Conservation (phyloP, 129 eudicot genomes). For the Pseudognaphalium luteoalbum region DNA sequence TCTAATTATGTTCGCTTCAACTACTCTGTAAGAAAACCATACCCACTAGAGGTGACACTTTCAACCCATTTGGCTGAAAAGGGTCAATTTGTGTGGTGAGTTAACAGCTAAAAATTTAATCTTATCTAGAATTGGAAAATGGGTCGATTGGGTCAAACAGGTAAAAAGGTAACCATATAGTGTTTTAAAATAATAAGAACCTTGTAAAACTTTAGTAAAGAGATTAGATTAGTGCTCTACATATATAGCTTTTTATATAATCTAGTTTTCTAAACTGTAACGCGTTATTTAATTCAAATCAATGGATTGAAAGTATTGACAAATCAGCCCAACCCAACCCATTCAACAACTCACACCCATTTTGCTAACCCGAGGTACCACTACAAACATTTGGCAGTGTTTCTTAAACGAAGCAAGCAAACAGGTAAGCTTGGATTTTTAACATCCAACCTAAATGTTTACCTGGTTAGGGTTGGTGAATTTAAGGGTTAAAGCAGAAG, state of each 20-base stretch:
- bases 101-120: neutral
- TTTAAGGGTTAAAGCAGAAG: neutral
- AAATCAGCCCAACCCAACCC: neutral
- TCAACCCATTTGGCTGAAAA: neutral
- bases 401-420: neutral
- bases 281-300: neutral
- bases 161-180: neutral
- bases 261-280: neutral
- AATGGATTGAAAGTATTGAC: neutral
- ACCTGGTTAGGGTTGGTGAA: conserved; percentile 9
- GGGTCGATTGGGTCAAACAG: neutral
- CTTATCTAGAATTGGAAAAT: neutral
- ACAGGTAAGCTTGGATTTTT: neutral
- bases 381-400: neutral
- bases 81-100: neutral
- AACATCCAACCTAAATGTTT: conserved; percentile 2
- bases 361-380: neutral
- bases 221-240: neutral
- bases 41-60: neutral
- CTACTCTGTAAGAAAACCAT: neutral
- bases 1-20: neutral
- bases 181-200: neutral
- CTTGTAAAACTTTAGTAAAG: neutral
- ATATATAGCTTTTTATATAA: neutral
- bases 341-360: neutral